Base-by-base conservation (phyloP, 371 early-diverging fungal species). In the Rhizopus delemar region DNA sequence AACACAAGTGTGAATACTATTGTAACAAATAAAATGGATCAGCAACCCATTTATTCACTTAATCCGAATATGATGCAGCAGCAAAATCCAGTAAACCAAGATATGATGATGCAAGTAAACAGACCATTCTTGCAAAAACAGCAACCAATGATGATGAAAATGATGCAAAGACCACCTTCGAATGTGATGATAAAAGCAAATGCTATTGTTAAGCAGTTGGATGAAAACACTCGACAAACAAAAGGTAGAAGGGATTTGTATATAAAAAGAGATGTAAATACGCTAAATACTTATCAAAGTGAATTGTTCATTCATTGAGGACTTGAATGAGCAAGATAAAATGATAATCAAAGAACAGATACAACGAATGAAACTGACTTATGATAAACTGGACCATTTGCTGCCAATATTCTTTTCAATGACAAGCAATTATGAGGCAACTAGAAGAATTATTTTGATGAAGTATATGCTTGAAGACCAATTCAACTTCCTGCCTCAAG, bases 401-500 rank as follows among this genome's bases (percentile, higher is more conserved):
- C 61, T 81, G 35, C 81, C 81, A 1, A 53, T 76, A 1, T 78
- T 81, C 59, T 75, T 70, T 43, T 75, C 81, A 3, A 33, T 78
- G 55, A 78, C 78, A 7, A 49, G 51, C 38, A 78, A 76, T 45
- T 38, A 55, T 2, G 78, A 78, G 41, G 80, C 82, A 4, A 77
- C 81, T 5, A 46, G 69, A 29, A 70, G 81, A 3, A 58, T 85
- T 16, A 80, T 83, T 32, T 55, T 82, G 55, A 80, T 85, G 83
- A 86, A 86, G 59, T 77, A 77, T 53, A 75, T 83, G 78, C 80
- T 82, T 63, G 77, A 86, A 57, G 84, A 82, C 53, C 86, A 86
- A 53, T 58, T 80, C n/a, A 73, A 73, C 0, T 53, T 70, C 9
- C 52, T 83, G 9, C 65, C 70, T 31, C 79, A 80, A 34, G 72